A percentile compares a stretch with the other conserved stretches of the same genome.
Conservation (phyloP, 2,329 filamentous ascomycete species). For the Colletotrichum sp. region DNA sequence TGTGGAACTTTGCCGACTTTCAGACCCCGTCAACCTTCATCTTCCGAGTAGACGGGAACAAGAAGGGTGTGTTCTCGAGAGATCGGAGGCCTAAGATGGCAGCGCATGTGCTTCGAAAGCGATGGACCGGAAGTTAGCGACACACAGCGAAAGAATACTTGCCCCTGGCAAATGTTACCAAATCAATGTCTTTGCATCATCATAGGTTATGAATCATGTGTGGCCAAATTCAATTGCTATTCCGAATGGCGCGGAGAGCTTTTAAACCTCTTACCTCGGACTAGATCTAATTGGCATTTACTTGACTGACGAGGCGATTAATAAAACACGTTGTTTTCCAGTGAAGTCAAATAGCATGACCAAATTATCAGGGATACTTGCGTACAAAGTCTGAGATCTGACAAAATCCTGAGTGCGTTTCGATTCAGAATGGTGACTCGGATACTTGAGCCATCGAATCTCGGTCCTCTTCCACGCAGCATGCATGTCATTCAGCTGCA, state of each 20-base stretch:
- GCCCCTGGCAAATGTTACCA: too few relatives aligned
- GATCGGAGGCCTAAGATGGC: slow-evolving; percentile 27
- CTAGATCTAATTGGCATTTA: too few relatives aligned
- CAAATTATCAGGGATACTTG: not conserved
- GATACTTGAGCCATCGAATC: not conserved
- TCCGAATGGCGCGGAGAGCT: not conserved
- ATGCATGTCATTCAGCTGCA: not conserved
- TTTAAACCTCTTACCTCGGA: rapidly evolving
- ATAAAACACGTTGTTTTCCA: rapidly evolving
- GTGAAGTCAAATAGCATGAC: rapidly evolving
- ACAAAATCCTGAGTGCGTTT: not conserved
- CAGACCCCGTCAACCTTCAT: slow-evolving; percentile 23
- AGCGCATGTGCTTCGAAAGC: slow-evolving; percentile 16
- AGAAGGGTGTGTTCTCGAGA: slow-evolving; percentile 29
- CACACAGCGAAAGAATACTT: not conserved
- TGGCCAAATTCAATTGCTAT: not conserved
- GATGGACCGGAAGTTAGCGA: slow-evolving; percentile 10
- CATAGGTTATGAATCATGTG: not conserved
- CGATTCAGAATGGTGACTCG: not conserved
- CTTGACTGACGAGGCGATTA: not conserved
- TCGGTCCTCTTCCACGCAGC: not conserved
- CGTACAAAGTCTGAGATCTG: not conserved
- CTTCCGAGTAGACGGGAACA: slow-evolving; percentile 27
- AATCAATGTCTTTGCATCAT: rapidly evolving
- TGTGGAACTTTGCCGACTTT: slow-evolving; percentile 31